Conservation (phyloP, 106 monocot genomes). For the Alisma plantagoaquatica region DNA sequence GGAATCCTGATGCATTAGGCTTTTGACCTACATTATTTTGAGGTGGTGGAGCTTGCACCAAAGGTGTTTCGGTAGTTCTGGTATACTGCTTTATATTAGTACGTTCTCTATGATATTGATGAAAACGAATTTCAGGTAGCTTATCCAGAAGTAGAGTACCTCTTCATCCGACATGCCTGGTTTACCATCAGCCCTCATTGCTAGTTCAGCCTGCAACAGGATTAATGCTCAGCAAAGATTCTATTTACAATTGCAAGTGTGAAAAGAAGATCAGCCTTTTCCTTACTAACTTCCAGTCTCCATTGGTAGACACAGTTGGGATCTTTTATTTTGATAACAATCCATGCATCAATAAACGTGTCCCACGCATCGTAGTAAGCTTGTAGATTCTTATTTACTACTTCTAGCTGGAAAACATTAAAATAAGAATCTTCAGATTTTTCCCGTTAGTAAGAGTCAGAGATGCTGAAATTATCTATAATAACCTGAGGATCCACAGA, state of each 20-base stretch:
- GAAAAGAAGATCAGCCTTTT: background rate
- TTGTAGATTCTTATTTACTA: slow-evolving; percentile 89
- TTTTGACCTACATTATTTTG: too few relatives aligned
- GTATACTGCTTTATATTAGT: too few relatives aligned
- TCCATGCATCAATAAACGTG: slow-evolving; percentile 76
- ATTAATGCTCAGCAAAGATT: background rate
- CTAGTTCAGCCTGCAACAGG: slow-evolving; percentile 76
- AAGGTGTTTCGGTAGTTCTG: too few relatives aligned
- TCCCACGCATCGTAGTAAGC: slow-evolving; percentile 90
- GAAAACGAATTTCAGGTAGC: too few relatives aligned
- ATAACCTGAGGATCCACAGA: slow-evolving; percentile 82
- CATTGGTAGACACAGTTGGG: slow-evolving; percentile 85
- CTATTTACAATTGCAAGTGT: background rate
- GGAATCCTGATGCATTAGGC: too few relatives aligned
- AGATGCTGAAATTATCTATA: background rate
- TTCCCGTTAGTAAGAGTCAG: background rate
- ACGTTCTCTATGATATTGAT: too few relatives aligned
- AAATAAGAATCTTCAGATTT: background rate
- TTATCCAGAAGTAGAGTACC: slow-evolving; percentile 21
- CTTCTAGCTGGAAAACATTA: slow-evolving; percentile 53
- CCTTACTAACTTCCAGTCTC: slow-evolving; percentile 72
- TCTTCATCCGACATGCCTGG: slow-evolving; percentile 97
- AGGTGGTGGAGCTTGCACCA: too few relatives aligned
- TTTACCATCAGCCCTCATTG: slow-evolving; percentile 93
- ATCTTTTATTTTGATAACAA: slow-evolving; percentile 86